A percentile compares a stretch with the other conserved stretches of the same genome.
Evolutionary conservation across 331 rosid genomes (phyloP).

Genomic region (Acacia concinna): DNA sequence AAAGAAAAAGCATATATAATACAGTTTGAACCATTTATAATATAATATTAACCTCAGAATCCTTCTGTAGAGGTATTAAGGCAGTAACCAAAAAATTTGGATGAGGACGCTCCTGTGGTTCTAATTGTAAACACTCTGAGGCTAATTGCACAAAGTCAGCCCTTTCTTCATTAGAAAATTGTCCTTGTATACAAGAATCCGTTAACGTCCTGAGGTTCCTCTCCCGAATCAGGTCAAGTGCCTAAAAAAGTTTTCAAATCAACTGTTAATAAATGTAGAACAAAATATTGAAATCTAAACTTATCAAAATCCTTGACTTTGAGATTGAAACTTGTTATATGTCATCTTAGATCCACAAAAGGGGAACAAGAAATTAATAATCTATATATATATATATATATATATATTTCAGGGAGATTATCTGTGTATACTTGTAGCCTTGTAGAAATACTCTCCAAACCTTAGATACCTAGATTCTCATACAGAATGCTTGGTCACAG

Average conservation of each 20-base stretch:
- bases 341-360: background rate
- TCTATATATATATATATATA: too few species aligned
- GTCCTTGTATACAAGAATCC: slow-evolving; percentile 94
- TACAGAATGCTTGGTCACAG: background rate
- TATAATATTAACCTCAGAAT: slow-evolving; percentile 64
- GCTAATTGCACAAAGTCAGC: slow-evolving; percentile 85
- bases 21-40: background rate
- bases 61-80: slow-evolving; percentile 89
- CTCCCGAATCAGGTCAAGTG: slow-evolving; percentile 92
- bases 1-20: background rate
- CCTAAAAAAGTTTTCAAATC: slow-evolving; percentile 48
- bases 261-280: slow-evolving; percentile 24
- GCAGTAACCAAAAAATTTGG: slow-evolving; percentile 78
- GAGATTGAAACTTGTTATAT: background rate
- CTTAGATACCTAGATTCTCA: background rate
- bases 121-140: slow-evolving; percentile 84
- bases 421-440: background rate
- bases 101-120: slow-evolving; percentile 93
- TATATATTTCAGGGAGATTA: background rate
- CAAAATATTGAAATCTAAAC: background rate
- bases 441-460: background rate
- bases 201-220: slow-evolving; percentile 77
- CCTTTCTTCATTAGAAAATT: slow-evolving; percentile 82
- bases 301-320: background rate
- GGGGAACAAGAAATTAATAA: background rate